Percentiles rank a stretch among this genome's conserved stretches.
These are phyloP conservation scores for Coniochaeta pulveracea DNA, from an alignment of 2,329 filamentous ascomycete genomes.

Conservation along the genomic window DNA sequence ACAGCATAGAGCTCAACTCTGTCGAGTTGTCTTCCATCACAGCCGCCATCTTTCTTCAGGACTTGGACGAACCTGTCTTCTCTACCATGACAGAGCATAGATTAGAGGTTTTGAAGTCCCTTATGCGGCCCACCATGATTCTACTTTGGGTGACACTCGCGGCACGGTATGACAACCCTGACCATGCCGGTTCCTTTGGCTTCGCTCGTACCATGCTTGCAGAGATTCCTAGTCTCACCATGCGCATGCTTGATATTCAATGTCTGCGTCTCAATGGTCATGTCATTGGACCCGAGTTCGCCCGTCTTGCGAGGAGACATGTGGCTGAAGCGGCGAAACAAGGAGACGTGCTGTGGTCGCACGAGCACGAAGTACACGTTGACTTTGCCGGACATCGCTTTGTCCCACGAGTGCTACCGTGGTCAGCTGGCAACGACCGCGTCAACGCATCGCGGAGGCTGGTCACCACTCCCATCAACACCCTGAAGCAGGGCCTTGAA, in stretches of 20 bases:
- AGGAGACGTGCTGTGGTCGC: conserved; percentile 15
- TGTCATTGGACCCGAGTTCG: conserved; percentile 12
- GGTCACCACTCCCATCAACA: conserved; percentile 20
- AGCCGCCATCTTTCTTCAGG: conserved; percentile 21
- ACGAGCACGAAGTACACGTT: conserved; percentile 27
- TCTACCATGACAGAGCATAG: conserved; percentile 19
- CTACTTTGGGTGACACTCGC: conserved; percentile 20
- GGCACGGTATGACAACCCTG: conserved; percentile 11
- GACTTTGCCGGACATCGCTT: conserved; percentile 19
- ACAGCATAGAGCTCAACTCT: conserved; percentile 11
- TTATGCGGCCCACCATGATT: conserved; percentile 17
- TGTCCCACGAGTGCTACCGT: conserved; percentile 27
- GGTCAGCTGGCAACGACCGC: conserved; percentile 23
- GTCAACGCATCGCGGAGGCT: conserved; percentile 25
- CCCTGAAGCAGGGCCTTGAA: conserved; percentile 18
- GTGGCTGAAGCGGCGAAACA: conserved; percentile 4
- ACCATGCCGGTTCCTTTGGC: conserved; percentile 19
- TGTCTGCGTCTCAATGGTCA: conserved; percentile 4
- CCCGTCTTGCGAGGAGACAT: conserved; percentile 10
- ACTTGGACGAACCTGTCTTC: conserved; percentile 23
- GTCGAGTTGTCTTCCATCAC: conserved; percentile 14
- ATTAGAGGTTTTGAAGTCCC: conserved; percentile 14
- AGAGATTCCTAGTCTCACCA: conserved; percentile 17
- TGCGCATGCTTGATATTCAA: conserved; percentile 21
- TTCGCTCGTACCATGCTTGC: conserved; percentile 19